phyloP scores from a whole-genome alignment of 2,329 filamentous ascomycete genomes.

The Claviceps maximensis region DNA sequence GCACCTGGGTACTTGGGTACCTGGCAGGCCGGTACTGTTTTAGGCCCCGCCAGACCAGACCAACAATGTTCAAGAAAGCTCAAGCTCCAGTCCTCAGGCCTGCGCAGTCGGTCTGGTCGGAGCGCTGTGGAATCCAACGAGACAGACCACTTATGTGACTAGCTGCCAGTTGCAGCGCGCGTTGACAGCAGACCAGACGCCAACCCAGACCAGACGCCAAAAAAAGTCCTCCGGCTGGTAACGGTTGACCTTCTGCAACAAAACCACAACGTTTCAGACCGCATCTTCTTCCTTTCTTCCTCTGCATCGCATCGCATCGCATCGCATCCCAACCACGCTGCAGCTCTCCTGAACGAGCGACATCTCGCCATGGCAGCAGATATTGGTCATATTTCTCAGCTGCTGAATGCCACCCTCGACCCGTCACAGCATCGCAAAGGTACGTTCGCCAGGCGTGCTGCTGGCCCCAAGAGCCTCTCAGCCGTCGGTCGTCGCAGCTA shows the following conservation, averaged over 20 bases:
- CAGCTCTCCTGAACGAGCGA: constrained; percentile 9
- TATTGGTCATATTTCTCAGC: constrained; percentile 54
- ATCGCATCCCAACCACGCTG: constrained; percentile 6
- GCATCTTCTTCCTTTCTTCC: neutral
- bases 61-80: too few species aligned
- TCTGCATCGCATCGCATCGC: too few species aligned
- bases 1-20: neutral
- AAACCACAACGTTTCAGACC: constrained; percentile 2
- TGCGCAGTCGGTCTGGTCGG: too few species aligned
- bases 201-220: neutral
- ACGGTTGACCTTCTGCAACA: constrained; percentile 4
- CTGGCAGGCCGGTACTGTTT: too few species aligned
- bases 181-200: neutral
- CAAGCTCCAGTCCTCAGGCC: too few species aligned
- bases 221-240: constrained; percentile 2
- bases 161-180: too few species aligned
- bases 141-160: too few species aligned
- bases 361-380: constrained; percentile 40
- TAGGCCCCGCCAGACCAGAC: too few species aligned
- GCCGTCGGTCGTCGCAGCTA: constrained; percentile 6
- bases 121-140: too few species aligned
- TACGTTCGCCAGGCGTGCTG: constrained; percentile 40
- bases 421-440: constrained; percentile 81
- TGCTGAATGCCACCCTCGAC: constrained; percentile 85
- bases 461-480: constrained; percentile 8